Percentiles rank a stretch among this genome's conserved stretches.
Evolutionary conservation across 768 basidiomycete genomes (phyloP).

Genomic region (Mycena epipterygia): DNA sequence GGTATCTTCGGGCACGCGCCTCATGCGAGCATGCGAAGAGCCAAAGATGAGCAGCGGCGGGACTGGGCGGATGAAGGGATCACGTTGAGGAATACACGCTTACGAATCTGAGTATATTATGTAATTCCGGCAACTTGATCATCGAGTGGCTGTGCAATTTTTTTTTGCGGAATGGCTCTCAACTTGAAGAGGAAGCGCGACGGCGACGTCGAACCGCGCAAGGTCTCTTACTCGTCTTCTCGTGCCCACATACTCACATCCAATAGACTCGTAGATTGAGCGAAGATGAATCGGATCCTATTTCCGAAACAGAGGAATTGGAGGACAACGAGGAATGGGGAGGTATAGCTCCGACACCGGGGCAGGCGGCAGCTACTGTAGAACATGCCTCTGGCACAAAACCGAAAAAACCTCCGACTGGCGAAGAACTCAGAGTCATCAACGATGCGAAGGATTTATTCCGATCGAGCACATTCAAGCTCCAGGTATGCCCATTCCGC

Average conservation of each 20-base stretch:
- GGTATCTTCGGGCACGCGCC: no score
- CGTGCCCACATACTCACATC: background rate
- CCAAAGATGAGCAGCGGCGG: background rate
- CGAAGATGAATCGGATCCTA: constrained; percentile 19
- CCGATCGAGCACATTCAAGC: constrained; percentile 84
- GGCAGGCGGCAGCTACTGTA: background rate
- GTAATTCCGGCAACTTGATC: background rate
- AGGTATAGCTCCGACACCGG: constrained; percentile 39
- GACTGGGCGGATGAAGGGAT: background rate
- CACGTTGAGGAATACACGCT: background rate
- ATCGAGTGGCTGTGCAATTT: constrained; percentile 15
- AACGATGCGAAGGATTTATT: constrained; percentile 83
- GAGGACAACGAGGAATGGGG: constrained; percentile 78
- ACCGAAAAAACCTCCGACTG: constrained; percentile 70
- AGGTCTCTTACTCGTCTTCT: background rate
- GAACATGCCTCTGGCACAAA: constrained; percentile 40
- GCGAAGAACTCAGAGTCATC: constrained; percentile 77
- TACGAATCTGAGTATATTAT: background rate
- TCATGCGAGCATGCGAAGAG: no score
- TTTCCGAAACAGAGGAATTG: constrained; percentile 57
- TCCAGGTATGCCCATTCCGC: constrained; percentile 75
- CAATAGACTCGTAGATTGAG: constrained; percentile 27
- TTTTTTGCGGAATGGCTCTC: constrained; percentile 28
- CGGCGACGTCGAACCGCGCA: constrained; percentile 25
- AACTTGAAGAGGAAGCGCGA: constrained; percentile 33